Base-by-base conservation (phyloP, 1,139 yeast species). In the Lodderomyces jiufengensis region DNA sequence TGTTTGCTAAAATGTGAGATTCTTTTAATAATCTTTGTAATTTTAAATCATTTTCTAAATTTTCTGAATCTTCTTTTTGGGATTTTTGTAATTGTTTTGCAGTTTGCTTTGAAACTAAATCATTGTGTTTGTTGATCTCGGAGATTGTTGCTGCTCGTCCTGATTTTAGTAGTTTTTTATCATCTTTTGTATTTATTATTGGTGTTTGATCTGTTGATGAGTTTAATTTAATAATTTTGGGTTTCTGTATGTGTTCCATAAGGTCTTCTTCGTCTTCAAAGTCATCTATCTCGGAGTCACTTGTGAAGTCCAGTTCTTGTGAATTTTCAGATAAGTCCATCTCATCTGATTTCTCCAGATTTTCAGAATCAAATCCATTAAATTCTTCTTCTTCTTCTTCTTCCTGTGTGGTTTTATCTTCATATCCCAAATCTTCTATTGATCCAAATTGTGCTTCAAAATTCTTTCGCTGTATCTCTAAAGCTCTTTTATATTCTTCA, bases 21-120 rank as follows among this genome's bases (percentile, higher is more conserved):
- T 92, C 97, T 43, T 73, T 72, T 25, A 92, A 65, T 29, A 92
- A 73, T 39, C 96, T 64, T 55, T 90, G 96, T 31, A 92, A 66
- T 45, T 84, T 94, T 20, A 88, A 51, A 57, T 90, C 97, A 47
- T 90, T 85, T 42, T 84, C 76, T 39, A 88, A 55, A 51, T 86
- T 80, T 22, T 68, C 75, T 5, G 52, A 54, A 5, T 52, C 54
- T 27, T 70, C 75, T 44, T 69, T 75, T 37, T 58, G 49, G 2
- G 54, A 54, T 34, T 54, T 54, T 4, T 45, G 48, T 32, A 48
- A 51, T 42, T 61, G 67, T 31, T 56, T 58, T 27, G 53, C 52
- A n/a, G 62, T 50, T 33, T 56, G 44, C 37, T 61, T 59, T 22
- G 41, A 41, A 0, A 50, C 37, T 20, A 42, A 46, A 21, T 48